Evolutionary conservation across 2,329 filamentous ascomycete species (phyloP), one percentile per base, ranked within the genome.

Genomic region (Metarhizium rileyi): DNA sequence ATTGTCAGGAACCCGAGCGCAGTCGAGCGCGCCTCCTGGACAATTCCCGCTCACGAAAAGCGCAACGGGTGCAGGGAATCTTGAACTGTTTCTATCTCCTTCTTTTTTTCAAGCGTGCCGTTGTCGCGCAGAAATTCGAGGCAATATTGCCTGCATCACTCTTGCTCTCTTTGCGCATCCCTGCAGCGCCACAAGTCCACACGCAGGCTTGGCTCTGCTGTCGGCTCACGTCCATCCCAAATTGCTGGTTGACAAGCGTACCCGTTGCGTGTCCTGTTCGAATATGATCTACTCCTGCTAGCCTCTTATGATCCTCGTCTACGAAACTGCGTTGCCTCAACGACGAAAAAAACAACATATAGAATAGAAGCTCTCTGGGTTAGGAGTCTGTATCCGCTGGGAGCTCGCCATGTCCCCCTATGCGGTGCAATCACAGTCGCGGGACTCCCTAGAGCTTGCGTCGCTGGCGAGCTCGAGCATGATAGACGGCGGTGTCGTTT

Each of bases 401-500:
- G 50, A 38, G 35, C 69, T 67, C 63, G 52, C 65, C 66, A 57
- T 76, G 74, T 63, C 67, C 61, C 52, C 54, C 6, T 64, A 68
- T 59, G 52, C 35, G 26, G 66, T 71, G 50, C 70, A 70, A 55
- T 64, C 69, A 56, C 68, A 71, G 55, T 67, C 81, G 53, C 87
- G 93, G 71, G 93, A 98, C 76, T 97, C 91, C 44, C 82, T 98
- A 62, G 93, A 98, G 73, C 85, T 98, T 51, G 93, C 90, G 53
- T 96, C 90, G 48, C 82, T 98, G 55, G 93, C 91, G 52, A 95
- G 89, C 54, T 90, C 86, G 35, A 89, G 86, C 58, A 62, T 68
- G 41, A 48, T 58, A 48, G 61, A 67, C 50, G 79, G 78, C 45
- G 77, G 77, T 54, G 80, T 77, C 18, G 76, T 71, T 44, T 77